phyloP scores from a whole-genome alignment of 176 grass and related monocot species.

The Cocos nucifera region DNA sequence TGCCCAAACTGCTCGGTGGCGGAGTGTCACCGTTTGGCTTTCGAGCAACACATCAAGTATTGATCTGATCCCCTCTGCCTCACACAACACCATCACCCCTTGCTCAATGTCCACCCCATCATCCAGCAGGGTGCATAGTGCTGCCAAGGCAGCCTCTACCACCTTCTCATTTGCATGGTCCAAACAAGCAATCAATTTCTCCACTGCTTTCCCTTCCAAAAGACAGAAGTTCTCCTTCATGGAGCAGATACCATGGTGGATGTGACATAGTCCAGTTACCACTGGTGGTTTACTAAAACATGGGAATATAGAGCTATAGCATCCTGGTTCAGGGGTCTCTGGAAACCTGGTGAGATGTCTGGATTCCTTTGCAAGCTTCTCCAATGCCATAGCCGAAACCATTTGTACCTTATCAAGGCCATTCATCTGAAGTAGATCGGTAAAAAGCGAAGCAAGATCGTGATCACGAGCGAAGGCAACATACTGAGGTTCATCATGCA shows the following conservation, averaged over 20 bases:
- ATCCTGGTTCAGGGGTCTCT: conserved; percentile 21
- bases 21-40: conserved; percentile 41
- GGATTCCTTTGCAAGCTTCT: conserved; percentile 51
- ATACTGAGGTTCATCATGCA: conserved; percentile 20
- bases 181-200: conserved; percentile 66
- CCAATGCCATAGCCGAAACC: conserved; percentile 49
- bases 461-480: conserved; percentile 33
- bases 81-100: conserved; percentile 53
- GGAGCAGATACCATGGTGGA: conserved; percentile 73
- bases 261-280: conserved; percentile 32
- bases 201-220: conserved; percentile 41
- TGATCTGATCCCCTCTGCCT: conserved; percentile 44
- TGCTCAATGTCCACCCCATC: conserved; percentile 40
- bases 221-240: conserved; percentile 64
- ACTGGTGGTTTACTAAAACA: conserved; percentile 19
- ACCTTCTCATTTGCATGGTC: conserved; percentile 57
- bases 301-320: background rate
- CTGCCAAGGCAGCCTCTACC: conserved; percentile 65
- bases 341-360: conserved; percentile 29
- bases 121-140: conserved; percentile 51
- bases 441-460: conserved; percentile 45
- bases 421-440: conserved; percentile 48
- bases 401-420: conserved; percentile 55
- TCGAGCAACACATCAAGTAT: conserved; percentile 60
- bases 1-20: conserved; percentile 52